Evolutionary conservation across 148 eudicot genomes (phyloP).

Genomic region (Vaccinium macrocarpon): DNA sequence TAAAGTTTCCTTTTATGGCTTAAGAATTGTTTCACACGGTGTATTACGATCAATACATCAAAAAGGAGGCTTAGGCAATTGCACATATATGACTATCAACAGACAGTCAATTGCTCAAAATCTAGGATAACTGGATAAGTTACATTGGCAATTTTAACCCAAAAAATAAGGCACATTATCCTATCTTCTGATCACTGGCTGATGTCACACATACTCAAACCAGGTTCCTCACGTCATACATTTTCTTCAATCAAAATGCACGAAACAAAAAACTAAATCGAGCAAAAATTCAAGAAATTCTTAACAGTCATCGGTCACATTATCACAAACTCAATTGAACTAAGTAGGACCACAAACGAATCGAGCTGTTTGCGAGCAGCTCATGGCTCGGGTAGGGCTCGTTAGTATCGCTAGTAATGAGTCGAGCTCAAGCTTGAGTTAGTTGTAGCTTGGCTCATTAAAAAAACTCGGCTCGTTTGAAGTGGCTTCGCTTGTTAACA

Average conservation of each 20-base stretch:
- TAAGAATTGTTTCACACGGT: background rate
- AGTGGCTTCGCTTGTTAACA: too few relatives aligned
- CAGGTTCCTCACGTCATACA: background rate
- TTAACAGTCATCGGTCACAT: background rate
- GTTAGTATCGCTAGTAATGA: too few relatives aligned
- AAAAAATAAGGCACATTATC: background rate
- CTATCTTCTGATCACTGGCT: background rate
- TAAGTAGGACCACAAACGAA: background rate
- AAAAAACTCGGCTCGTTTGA: background rate
- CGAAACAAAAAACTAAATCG: background rate
- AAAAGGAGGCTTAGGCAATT: constrained; percentile 4
- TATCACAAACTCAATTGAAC: background rate
- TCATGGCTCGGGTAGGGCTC: background rate
- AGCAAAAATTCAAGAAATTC: background rate
- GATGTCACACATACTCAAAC: background rate
- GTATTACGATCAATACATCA: background rate
- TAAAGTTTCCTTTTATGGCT: background rate
- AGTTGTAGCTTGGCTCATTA: too few relatives aligned
- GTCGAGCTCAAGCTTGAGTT: too few relatives aligned
- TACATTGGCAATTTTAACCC: background rate
- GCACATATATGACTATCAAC: background rate
- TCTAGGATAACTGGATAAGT: background rate
- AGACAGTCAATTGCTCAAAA: background rate
- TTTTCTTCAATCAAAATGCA: background rate
- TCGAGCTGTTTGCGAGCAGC: background rate